Conservation (phyloP, 768 basidiomycete species). For the Podaxis sp. region DNA sequence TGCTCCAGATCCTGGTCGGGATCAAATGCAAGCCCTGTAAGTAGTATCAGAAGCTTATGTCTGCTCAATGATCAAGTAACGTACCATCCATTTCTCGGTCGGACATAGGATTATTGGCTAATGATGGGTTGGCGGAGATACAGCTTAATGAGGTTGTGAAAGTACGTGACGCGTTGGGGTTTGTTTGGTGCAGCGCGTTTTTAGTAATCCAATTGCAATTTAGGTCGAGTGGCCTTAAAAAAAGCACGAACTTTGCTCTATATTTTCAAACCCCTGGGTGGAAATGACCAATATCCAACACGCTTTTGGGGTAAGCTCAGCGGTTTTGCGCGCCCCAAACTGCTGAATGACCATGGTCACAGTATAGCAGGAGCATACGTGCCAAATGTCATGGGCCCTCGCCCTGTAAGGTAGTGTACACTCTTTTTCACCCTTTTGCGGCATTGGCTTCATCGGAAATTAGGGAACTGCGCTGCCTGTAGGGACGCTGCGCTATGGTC, state of each 20-base stretch:
- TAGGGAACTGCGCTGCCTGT: slow-evolving; percentile 44
- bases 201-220: neutral
- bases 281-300: slow-evolving; percentile 9
- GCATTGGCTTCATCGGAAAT: neutral
- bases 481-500: slow-evolving; percentile 65
- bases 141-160: neutral
- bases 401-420: slow-evolving; percentile 43
- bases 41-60: neutral
- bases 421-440: neutral
- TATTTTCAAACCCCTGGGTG: neutral
- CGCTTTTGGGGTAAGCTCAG: slow-evolving; percentile 6
- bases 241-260: neutral
- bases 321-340: neutral
- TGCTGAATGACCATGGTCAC: neutral
- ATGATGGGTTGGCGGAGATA: neutral
- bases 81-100: slow-evolving; percentile 27
- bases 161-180: slow-evolving; percentile 28
- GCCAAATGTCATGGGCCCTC: slow-evolving; percentile 64
- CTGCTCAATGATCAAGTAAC: neutral
- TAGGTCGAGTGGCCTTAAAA: neutral
- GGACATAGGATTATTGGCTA: slow-evolving; percentile 20
- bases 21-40: slow-evolving; percentile 53
- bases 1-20: slow-evolving; percentile 84
- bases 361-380: slow-evolving; percentile 72
- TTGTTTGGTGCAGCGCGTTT: slow-evolving; percentile 25